A percentile compares a stretch with the other conserved stretches of the same genome.
Evolutionary conservation across 768 basidiomycete species (phyloP).

Genomic region (Boletus speciosus): DNA sequence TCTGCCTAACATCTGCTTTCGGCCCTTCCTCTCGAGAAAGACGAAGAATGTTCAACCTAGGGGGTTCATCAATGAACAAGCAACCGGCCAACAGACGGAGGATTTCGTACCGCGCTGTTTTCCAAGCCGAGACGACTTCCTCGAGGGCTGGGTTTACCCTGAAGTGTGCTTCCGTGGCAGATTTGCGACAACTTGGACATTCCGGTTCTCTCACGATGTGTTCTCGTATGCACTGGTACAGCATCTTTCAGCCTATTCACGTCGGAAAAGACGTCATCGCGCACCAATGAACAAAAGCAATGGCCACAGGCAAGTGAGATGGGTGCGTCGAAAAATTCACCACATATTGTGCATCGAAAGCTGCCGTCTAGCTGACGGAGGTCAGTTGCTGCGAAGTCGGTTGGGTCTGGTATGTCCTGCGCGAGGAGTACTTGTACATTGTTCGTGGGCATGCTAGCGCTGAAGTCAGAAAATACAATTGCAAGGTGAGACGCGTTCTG

Average conservation of each 20-base stretch:
- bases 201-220: constrained; percentile 55
- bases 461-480: not conserved
- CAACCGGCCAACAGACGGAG: not conserved
- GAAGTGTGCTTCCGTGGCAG: constrained; percentile 57
- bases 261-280: constrained; percentile 21
- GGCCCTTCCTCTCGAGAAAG: constrained; percentile 37
- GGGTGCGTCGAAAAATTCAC: constrained; percentile 69
- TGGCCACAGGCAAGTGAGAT: constrained; percentile 76
- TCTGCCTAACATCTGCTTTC: constrained; percentile 5
- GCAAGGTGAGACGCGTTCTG: constrained; percentile 11
- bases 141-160: constrained; percentile 69
- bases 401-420: constrained; percentile 54
- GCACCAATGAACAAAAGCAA: constrained; percentile 74
- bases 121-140: constrained; percentile 69
- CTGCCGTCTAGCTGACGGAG: constrained; percentile 61
- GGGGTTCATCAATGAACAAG: not conserved
- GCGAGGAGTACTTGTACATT: constrained; percentile 29
- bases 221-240: constrained; percentile 63
- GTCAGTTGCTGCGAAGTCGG: constrained; percentile 65
- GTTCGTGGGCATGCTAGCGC: constrained; percentile 26
- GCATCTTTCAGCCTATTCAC: constrained; percentile 3
- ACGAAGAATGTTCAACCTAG: constrained; percentile 43
- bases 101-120: constrained; percentile 54
- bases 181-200: constrained; percentile 70
- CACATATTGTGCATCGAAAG: constrained; percentile 72